These are phyloP conservation scores for Microsporum ferrugineum DNA, from an alignment of 2,329 filamentous ascomycete genomes.

Conservation along the genomic window DNA sequence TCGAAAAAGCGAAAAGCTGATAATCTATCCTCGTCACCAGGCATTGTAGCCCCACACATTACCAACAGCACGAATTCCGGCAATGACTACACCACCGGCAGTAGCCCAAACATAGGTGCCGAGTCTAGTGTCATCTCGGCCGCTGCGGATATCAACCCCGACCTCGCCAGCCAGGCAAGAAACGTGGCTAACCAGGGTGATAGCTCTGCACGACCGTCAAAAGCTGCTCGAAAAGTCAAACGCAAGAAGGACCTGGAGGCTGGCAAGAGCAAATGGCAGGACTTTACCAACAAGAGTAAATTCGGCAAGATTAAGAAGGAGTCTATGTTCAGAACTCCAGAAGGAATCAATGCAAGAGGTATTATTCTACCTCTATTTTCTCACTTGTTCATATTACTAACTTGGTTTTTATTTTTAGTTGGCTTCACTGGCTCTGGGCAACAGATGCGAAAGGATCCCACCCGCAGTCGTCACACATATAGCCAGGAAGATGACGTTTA, in stretches of 20 bases:
- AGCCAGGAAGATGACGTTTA: constrained; percentile 60
- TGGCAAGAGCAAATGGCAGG: constrained; percentile 88
- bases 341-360: constrained; percentile 79
- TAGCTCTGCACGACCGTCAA: constrained; percentile 48
- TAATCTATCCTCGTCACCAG: constrained; percentile 47
- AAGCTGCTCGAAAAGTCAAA: constrained; percentile 67
- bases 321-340: constrained; percentile 92
- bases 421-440: constrained; percentile 94
- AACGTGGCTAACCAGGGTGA: constrained; percentile 51
- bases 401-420: constrained; percentile 45
- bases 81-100: neutral
- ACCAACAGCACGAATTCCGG: neutral
- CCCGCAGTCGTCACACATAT: constrained; percentile 73
- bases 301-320: constrained; percentile 69
- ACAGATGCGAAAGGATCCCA: constrained; percentile 84
- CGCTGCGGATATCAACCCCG: constrained; percentile 55
- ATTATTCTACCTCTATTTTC: constrained; percentile 22
- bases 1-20: constrained; percentile 79
- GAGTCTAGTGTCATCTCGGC: constrained; percentile 52
- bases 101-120: neutral
- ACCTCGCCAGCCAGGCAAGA: constrained; percentile 51
- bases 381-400: constrained; percentile 4
- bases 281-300: constrained; percentile 68
- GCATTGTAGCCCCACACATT: neutral
- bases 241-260: constrained; percentile 85